A percentile compares a stretch with the other conserved stretches of the same genome.
phyloP scores from a whole-genome alignment of 1,139 yeast species.

The Saccharomyces pastorianus region DNA sequence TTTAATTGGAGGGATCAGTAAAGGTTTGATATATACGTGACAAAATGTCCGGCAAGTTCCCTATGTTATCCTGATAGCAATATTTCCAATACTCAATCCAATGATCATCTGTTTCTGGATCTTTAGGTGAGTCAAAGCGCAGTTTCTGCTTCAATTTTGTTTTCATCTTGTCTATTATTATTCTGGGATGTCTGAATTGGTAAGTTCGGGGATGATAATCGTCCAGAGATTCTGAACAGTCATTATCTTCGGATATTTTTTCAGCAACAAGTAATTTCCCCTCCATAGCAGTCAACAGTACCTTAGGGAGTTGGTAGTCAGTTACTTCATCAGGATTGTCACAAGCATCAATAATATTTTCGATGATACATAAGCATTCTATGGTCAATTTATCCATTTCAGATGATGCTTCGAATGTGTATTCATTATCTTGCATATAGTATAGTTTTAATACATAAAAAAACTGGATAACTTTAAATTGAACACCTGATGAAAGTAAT shows the following conservation, averaged over 20 bases:
- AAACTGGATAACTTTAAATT: conserved; percentile 9
- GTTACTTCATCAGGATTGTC: conserved; percentile 1
- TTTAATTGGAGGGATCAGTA: neutral
- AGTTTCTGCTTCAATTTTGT: neutral
- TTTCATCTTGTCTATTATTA: conserved; percentile 1
- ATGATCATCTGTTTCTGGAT: neutral
- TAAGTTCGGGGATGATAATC: conserved; percentile 5
- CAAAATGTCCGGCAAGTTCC: neutral
- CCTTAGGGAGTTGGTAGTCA: conserved; percentile 9
- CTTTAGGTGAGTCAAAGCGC: neutral
- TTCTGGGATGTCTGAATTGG: conserved; percentile 9
- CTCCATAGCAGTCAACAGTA: conserved; percentile 9
- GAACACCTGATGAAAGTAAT: conserved; percentile 16
- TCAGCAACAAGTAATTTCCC: conserved; percentile 13
- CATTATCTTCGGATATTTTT: conserved; percentile 11
- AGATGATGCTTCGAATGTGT: neutral
- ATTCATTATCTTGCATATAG: neutral
- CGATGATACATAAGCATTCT: conserved; percentile 7
- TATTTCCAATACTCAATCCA: conserved; percentile 16
- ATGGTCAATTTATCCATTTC: conserved; percentile 5
- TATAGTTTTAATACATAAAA: conserved; percentile 9
- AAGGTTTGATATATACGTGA: neutral
- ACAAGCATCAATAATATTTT: conserved; percentile 9
- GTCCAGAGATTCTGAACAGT: neutral
- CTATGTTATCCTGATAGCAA: conserved; percentile 11